Percentiles rank a stretch among this genome's conserved stretches.
Evolutionary conservation across 163 green algal species (phyloP).

Genomic region (Scenedesmus sp.): DNA sequence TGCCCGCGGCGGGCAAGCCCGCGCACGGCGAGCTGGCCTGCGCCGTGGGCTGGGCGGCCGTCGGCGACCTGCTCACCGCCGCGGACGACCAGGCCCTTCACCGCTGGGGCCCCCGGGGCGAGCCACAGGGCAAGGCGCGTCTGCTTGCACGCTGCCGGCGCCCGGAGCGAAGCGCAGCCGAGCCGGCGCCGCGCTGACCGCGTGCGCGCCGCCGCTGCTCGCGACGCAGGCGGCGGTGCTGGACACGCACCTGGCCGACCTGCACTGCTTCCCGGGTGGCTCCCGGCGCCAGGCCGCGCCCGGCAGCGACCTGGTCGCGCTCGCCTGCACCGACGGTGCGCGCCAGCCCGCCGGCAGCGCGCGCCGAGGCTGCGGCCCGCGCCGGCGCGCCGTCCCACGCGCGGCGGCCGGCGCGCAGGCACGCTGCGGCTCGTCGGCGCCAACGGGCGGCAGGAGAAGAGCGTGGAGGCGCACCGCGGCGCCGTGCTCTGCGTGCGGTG

Average conservation of each 20-base stretch:
- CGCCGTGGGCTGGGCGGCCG: constrained; percentile 65
- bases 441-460: constrained; percentile 71
- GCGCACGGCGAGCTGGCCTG: constrained; percentile 63
- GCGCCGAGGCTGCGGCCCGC: background rate
- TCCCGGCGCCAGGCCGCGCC: constrained; percentile 58
- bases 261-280: constrained; percentile 71
- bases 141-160: background rate
- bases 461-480: constrained; percentile 74
- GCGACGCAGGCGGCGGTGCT: constrained; percentile 74
- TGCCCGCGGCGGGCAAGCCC: constrained; percentile 23
- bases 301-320: constrained; percentile 63
- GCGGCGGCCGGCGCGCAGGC: constrained; percentile 53
- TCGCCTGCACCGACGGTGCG: constrained; percentile 75
- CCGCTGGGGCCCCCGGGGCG: constrained; percentile 66
- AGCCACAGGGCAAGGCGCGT: constrained; percentile 65
- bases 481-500: constrained; percentile 73
- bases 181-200: too few species aligned
- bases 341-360: background rate
- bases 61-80: constrained; percentile 63
- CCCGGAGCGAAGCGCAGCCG: too few species aligned
- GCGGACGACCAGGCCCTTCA: constrained; percentile 74
- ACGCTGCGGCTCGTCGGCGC: constrained; percentile 70
- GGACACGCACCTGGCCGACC: constrained; percentile 69
- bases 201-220: too few species aligned
- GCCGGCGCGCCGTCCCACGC: background rate